These are phyloP conservation scores for Vitis hybrid DNA, from an alignment of 177 flowering plant species.

Conservation along the genomic window DNA sequence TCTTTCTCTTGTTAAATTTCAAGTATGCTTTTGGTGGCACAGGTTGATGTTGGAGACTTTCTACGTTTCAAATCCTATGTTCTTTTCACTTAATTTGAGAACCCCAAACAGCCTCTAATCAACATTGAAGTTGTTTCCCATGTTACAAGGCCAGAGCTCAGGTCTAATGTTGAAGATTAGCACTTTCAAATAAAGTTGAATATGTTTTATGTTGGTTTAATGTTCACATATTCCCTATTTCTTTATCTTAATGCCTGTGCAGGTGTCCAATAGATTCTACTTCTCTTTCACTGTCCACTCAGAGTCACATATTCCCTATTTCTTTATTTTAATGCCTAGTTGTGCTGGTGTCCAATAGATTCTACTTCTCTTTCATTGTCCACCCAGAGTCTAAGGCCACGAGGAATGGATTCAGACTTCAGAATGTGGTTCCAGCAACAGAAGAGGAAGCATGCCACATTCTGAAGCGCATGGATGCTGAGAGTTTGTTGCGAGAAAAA, in stretches of 20 bases:
- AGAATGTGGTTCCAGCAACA: constrained; percentile 49
- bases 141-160: constrained; percentile 48
- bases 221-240: background rate
- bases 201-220: background rate
- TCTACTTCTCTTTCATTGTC: constrained; percentile 47
- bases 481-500: constrained; percentile 15
- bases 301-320: background rate
- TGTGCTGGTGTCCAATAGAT: constrained; percentile 43
- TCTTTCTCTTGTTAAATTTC: background rate
- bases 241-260: background rate
- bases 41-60: constrained; percentile 54
- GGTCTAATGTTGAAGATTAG: constrained; percentile 13
- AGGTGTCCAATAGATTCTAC: constrained; percentile 50
- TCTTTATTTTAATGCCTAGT: background rate
- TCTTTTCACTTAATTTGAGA: constrained; percentile 40
- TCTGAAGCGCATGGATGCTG: constrained; percentile 43
- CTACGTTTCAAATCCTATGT: constrained; percentile 46
- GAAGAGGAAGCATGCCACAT: constrained; percentile 45
- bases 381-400: constrained; percentile 44
- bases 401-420: constrained; percentile 29
- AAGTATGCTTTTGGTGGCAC: background rate
- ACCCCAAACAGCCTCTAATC: constrained; percentile 39
- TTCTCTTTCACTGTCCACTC: too few species aligned
- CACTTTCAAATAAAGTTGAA: background rate
- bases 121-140: constrained; percentile 51